Base-by-base conservation (phyloP, 1,284 basidiomycete genomes). In the Cutaneotrichosporon mucoides region DNA sequence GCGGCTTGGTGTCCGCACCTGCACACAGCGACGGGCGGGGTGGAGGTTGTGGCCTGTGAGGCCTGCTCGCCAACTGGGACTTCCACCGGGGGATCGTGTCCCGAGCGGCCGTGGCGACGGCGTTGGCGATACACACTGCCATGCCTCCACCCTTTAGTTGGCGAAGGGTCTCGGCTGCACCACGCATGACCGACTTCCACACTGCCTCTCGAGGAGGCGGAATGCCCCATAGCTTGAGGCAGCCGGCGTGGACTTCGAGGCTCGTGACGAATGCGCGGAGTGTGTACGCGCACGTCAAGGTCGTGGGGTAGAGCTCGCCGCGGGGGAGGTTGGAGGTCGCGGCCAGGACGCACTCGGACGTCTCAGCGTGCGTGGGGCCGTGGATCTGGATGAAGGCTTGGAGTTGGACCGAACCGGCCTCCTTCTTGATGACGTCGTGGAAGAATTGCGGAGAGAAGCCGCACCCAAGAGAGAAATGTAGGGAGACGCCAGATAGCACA, bases 71-170 rank as follows among this genome's bases (percentile, higher is more conserved):
- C 4, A 51, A 38, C 11, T 51, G 35, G 11, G 15, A 9, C 15
- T 36, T n/a, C 49, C 49, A 51, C 9, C 37, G 38, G 5, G 15
- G 49, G 6, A 51, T 51, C 9, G 49, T 51, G 35, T 38, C 49
- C 1, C 49, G n/a, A 4, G 49, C 49, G 4, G 49, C 49, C 1
- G 34, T n/a, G 5, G 38, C 8, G 1, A 8, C 34, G 8, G 48
- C 48, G 9, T 38, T 51, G 10, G 16, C 15, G 10, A 51, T 24
- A 4, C 38, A 10, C 6, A 38, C 37, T 5, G 38, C 49, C 4
- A 51, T 36, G 38, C 49, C 49, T 65, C 68, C 42, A 73, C 76
- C n/a, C 72, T 73, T 59, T 68, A 56, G 41, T 11, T 16, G 42
- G 34, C 47, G 48, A 6, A 50, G 9, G 11, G 43, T 45, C n/a